Conservation (phyloP, 108 stramenopile genomes). For the Cylindrotheca fusiformis region DNA sequence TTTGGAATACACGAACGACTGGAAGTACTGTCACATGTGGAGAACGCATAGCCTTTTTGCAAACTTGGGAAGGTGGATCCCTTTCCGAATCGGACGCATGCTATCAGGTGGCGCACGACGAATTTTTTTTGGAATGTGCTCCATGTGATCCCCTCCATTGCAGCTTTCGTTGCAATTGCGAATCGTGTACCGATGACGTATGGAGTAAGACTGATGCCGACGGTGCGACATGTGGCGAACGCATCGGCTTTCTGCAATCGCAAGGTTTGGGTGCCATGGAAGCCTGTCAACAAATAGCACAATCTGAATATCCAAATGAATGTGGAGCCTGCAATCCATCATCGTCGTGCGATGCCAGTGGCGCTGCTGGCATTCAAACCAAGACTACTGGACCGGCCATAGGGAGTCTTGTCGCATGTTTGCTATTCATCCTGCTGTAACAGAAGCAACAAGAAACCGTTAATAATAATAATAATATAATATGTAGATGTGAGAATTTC, state of each 20-base stretch:
- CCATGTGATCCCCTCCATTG: not conserved
- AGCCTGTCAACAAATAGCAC: conserved; percentile 10
- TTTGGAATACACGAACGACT: not conserved
- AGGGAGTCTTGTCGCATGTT: not conserved
- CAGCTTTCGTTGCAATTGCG: conserved; percentile 38
- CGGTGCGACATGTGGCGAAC: conserved; percentile 57
- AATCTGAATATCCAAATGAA: conserved; percentile 8
- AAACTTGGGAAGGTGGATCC: not conserved
- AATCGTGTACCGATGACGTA: conserved; percentile 52
- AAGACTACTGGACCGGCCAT: not conserved
- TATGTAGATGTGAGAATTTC: too few relatives aligned
- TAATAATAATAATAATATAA: too few relatives aligned
- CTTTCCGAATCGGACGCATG: not conserved
- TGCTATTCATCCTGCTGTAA: too few relatives aligned
- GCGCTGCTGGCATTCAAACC: too few relatives aligned
- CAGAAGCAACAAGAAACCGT: too few relatives aligned
- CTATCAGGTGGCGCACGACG: not conserved
- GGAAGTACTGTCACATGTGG: not conserved
- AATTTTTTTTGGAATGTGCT: not conserved
- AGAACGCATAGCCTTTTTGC: not conserved
- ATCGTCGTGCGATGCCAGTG: too few relatives aligned
- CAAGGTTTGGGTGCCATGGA: conserved; percentile 35
- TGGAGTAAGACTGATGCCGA: conserved; percentile 38
- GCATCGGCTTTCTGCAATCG: conserved; percentile 63
- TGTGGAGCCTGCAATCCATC: conserved; percentile 19